phyloP scores from a whole-genome alignment of 352 stramenopile genomes.

The Thalassiosira sp. region DNA sequence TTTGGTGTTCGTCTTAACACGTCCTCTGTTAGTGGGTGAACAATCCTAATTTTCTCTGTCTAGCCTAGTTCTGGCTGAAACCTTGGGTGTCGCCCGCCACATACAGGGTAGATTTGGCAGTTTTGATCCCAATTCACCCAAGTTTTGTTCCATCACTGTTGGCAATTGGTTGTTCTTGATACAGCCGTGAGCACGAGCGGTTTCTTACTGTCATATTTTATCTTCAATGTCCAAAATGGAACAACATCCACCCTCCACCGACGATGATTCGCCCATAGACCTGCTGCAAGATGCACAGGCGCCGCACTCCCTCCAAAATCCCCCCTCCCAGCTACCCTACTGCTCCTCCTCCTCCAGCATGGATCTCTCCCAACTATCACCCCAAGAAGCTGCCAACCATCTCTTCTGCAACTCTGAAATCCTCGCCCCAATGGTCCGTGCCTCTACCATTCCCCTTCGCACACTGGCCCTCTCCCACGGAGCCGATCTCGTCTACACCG shows the following conservation, averaged over 20 bases:
- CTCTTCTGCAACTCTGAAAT: conserved; percentile 54
- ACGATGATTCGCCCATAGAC: conserved; percentile 3
- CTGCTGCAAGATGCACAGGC: conserved; percentile 1
- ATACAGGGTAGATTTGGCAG: too few relatives aligned
- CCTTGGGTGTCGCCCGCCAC: too few relatives aligned
- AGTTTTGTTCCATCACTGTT: too few relatives aligned
- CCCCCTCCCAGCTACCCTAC: neutral
- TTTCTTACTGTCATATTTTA: neutral
- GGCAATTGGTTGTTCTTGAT: too few relatives aligned
- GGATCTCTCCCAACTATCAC: neutral
- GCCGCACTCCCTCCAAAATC: conserved; percentile 26
- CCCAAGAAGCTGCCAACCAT: conserved; percentile 36
- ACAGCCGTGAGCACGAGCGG: too few relatives aligned
- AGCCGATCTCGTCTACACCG: conserved; percentile 90
- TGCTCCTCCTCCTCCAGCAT: neutral
- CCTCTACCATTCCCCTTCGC: conserved; percentile 90
- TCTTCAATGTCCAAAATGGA: conserved; percentile 13
- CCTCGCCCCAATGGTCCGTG: conserved; percentile 93
- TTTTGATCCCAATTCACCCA: too few relatives aligned
- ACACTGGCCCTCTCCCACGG: conserved; percentile 90
- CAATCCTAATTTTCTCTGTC: too few relatives aligned
- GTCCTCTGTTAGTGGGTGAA: too few relatives aligned
- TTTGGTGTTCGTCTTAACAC: too few relatives aligned
- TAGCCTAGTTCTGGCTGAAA: too few relatives aligned
- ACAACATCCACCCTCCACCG: neutral